phyloP scores from a whole-genome alignment of 2,329 filamentous ascomycete genomes.

The Dothiorella sarmentorum region DNA sequence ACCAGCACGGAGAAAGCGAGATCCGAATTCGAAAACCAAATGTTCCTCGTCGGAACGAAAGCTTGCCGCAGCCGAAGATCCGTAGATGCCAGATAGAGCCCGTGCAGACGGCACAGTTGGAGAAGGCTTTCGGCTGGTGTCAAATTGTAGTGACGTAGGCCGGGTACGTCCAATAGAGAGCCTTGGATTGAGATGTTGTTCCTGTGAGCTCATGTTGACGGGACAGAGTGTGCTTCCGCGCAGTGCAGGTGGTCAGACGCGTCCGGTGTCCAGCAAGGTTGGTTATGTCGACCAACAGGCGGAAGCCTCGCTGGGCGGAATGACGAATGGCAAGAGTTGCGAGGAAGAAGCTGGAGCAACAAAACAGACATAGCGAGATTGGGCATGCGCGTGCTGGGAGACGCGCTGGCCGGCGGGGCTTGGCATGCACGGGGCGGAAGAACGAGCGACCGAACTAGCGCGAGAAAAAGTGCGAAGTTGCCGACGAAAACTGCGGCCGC shows the following conservation, averaged over 20 bases:
- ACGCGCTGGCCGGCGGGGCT: slow-evolving; percentile 8
- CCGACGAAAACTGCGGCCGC: slow-evolving; percentile 13
- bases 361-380: not conserved
- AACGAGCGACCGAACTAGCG: not conserved
- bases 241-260: not conserved
- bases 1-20: slow-evolving; percentile 73
- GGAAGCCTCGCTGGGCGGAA: not conserved
- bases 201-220: slow-evolving; percentile 2
- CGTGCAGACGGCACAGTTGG: slow-evolving; percentile 58
- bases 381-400: not conserved
- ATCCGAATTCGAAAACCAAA: slow-evolving; percentile 76
- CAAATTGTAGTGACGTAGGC: slow-evolving; percentile 8
- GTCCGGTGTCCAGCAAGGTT: not conserved
- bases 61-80: slow-evolving; percentile 54
- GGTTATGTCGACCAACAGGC: not conserved
- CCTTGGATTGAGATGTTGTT: not conserved
- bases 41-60: slow-evolving; percentile 74
- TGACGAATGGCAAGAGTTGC: not conserved
- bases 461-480: slow-evolving; percentile 18
- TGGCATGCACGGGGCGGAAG: slow-evolving; percentile 2
- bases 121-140: slow-evolving; percentile 19
- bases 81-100: slow-evolving; percentile 57
- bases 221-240: not conserved
- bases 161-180: slow-evolving; percentile 6
- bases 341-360: not conserved